Conservation (phyloP, 306 rosid genomes). For the Quercus glauca region DNA sequence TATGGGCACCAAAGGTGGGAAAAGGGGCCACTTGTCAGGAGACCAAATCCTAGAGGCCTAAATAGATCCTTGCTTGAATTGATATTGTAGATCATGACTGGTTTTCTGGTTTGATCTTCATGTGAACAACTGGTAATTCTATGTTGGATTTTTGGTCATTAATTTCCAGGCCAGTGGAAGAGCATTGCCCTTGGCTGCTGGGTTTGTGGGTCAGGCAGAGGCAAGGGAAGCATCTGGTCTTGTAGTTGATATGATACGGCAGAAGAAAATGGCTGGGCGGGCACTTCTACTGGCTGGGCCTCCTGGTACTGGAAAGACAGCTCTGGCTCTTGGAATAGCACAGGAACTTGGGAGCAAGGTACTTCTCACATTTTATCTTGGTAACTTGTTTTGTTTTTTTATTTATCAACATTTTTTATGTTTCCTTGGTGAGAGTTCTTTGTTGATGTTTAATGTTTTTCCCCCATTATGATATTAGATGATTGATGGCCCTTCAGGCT, state of each 20-base stretch:
- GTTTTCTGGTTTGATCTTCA: not conserved
- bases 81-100: not conserved
- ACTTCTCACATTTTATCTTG: slow-evolving; percentile 6
- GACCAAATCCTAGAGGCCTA: not conserved
- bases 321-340: slow-evolving; percentile 86
- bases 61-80: not conserved
- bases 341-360: slow-evolving; percentile 99
- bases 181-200: slow-evolving; percentile 77
- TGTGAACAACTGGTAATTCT: not conserved
- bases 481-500: not conserved
- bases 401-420: not conserved
- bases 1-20: not conserved
- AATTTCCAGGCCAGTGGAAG: slow-evolving; percentile 61
- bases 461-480: not conserved
- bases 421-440: not conserved
- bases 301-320: slow-evolving; percentile 98
- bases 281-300: slow-evolving; percentile 97
- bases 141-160: not conserved
- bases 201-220: slow-evolving; percentile 93
- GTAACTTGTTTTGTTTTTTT: not conserved
- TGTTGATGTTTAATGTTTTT: not conserved
- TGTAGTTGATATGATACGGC: slow-evolving; percentile 91
- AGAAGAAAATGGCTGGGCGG: slow-evolving; percentile 96
- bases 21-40: not conserved
- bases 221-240: slow-evolving; percentile 95